These are phyloP conservation scores for Cucurbita argyrosperma DNA, from an alignment of 306 rosid species.

Conservation along the genomic window DNA sequence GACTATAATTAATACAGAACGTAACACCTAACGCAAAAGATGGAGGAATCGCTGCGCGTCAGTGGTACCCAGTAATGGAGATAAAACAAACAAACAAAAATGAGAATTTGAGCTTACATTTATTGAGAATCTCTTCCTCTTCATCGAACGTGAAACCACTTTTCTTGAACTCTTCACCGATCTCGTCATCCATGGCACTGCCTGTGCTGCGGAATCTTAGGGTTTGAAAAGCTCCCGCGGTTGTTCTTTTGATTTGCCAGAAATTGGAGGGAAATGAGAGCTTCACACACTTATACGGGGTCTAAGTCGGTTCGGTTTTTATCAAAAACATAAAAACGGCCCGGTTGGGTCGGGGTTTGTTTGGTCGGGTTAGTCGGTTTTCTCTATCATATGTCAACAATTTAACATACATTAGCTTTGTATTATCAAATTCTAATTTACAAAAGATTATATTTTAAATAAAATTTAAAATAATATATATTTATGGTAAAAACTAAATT, in stretches of 20 bases:
- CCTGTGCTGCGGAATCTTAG: neutral
- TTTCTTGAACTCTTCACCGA: conserved; percentile 44
- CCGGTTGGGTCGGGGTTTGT: neutral
- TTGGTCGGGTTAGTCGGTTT: too few species aligned
- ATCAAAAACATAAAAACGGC: too few species aligned
- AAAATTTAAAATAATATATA: too few species aligned
- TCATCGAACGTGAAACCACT: conserved; percentile 43
- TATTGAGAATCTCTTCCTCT: conserved; percentile 54
- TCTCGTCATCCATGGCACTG: conserved; percentile 61
- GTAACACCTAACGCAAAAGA: conserved; percentile 36
- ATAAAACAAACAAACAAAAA: neutral
- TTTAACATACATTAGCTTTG: too few species aligned
- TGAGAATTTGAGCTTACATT: conserved; percentile 33
- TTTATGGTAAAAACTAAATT: too few species aligned
- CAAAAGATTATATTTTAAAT: too few species aligned
- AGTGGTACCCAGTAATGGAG: neutral
- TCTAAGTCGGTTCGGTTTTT: neutral
- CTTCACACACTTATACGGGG: neutral
- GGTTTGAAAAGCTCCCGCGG: conserved; percentile 5
- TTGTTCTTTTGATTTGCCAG: conserved; percentile 7
- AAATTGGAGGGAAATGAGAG: conserved; percentile 49
- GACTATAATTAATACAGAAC: conserved; percentile 57
- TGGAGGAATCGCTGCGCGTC: neutral
- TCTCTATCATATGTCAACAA: too few species aligned
- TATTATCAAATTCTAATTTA: too few species aligned